These are phyloP conservation scores for Trametes cingulata DNA, from an alignment of 768 basidiomycete genomes.

Conservation along the genomic window DNA sequence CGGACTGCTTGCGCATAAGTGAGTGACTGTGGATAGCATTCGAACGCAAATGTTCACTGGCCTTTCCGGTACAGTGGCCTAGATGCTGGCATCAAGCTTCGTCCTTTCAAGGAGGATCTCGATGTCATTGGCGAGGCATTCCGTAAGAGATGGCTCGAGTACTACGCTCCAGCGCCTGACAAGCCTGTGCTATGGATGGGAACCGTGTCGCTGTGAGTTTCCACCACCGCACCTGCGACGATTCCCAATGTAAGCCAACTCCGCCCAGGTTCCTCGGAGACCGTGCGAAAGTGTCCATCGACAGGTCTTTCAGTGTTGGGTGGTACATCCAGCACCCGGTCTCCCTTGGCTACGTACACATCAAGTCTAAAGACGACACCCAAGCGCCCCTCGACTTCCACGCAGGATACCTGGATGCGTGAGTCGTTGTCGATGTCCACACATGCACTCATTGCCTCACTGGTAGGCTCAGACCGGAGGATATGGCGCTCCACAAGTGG, in stretches of 20 bases:
- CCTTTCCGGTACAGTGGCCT: slow-evolving; percentile 39
- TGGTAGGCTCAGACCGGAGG: slow-evolving; percentile 34
- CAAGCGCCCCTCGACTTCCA: slow-evolving; percentile 47
- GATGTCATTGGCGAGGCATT: slow-evolving; percentile 52
- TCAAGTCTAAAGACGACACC: slow-evolving; percentile 42
- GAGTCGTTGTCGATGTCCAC: no score
- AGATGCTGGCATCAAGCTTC: slow-evolving; percentile 57
- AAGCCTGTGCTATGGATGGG: slow-evolving; percentile 54
- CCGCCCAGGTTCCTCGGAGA: slow-evolving; percentile 30
- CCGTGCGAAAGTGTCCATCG: slow-evolving; percentile 16
- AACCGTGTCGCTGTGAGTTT: slow-evolving; percentile 41
- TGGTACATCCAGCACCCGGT: slow-evolving; percentile 46
- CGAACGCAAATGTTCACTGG: no score
- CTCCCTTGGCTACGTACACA: slow-evolving; percentile 50
- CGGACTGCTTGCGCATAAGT: slow-evolving; percentile 60
- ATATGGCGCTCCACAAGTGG: slow-evolving; percentile 47
- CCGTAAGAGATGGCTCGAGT: slow-evolving; percentile 47
- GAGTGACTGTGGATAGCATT: not conserved
- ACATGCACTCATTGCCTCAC: no score
- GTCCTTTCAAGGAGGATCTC: slow-evolving; percentile 52
- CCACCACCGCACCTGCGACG: not conserved
- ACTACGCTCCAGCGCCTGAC: slow-evolving; percentile 52
- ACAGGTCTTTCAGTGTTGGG: slow-evolving; percentile 31
- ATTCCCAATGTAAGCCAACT: not conserved
- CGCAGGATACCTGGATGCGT: slow-evolving; percentile 47